phyloP scores from a whole-genome alignment of 352 stramenopile genomes.

The Pythium grandisporangium region DNA sequence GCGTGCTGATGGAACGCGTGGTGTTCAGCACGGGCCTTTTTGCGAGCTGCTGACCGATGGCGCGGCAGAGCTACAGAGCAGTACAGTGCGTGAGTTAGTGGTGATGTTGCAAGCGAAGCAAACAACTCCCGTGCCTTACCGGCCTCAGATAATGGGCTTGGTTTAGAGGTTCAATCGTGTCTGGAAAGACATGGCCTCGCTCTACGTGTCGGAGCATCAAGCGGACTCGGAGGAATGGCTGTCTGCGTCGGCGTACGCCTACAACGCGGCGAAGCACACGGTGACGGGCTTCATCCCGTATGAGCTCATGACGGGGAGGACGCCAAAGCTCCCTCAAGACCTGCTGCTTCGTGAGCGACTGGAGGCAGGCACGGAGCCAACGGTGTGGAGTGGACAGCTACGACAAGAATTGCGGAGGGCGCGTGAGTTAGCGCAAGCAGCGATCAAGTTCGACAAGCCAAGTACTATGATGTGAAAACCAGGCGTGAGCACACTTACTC shows the following conservation, averaged over 20 bases:
- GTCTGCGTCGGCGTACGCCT: background rate
- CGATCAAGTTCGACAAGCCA: background rate
- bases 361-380: background rate
- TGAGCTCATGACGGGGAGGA: background rate
- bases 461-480: background rate
- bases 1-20: constrained; percentile 6
- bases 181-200: background rate
- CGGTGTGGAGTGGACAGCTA: background rate
- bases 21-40: constrained; percentile 1
- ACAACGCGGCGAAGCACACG: background rate
- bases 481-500: background rate
- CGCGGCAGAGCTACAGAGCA: background rate
- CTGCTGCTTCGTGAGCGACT: background rate
- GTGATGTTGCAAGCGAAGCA: constrained; percentile 1
- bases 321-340: background rate
- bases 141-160: background rate
- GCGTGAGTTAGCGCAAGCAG: background rate
- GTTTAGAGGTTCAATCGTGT: constrained; percentile 1
- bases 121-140: constrained; percentile 1
- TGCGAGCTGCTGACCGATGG: background rate
- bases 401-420: background rate
- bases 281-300: background rate
- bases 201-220: constrained; percentile 1
- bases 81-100: background rate
- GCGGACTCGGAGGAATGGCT: background rate